Evolutionary conservation across 2,329 filamentous ascomycete genomes (phyloP).

Genomic region (Aspergillus pseudoviridinutans): DNA sequence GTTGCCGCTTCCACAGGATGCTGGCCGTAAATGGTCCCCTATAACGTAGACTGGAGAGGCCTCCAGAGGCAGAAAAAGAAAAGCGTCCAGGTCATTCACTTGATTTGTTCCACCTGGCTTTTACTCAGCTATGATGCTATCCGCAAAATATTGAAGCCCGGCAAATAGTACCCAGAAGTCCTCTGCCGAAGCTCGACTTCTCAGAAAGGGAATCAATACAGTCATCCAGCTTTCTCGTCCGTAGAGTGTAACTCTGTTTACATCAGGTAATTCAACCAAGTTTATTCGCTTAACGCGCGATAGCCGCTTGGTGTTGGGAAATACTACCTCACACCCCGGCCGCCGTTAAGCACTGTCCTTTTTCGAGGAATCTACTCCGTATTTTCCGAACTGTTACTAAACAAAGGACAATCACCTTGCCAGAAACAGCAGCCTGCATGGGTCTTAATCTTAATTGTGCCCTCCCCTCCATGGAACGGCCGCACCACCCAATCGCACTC

Average conservation of each 20-base stretch:
- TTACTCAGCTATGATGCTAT: neutral
- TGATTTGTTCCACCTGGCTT: neutral
- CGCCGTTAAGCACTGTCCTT: neutral
- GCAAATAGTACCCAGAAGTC: neutral
- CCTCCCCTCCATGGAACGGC: neutral
- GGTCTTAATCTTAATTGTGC: constrained; percentile 5
- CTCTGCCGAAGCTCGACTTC: neutral
- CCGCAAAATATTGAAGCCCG: neutral
- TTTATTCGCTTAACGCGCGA: neutral
- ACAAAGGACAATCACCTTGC: neutral
- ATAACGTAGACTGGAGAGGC: neutral
- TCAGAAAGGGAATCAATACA: neutral
- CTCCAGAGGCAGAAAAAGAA: neutral
- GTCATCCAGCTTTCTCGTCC: neutral
- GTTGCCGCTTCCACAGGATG: neutral
- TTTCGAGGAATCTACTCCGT: neutral
- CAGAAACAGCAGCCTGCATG: constrained; percentile 6
- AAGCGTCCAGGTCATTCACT: neutral
- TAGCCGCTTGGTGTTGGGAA: neutral
- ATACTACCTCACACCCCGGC: neutral
- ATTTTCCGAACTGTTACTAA: constrained; percentile 2
- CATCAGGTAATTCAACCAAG: neutral
- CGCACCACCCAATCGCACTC: neutral
- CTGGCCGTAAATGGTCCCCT: neutral
- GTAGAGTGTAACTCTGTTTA: neutral